Evolutionary conservation across 805 yeast species (phyloP).

Genomic region (Wickerhamia fluorescens): DNA sequence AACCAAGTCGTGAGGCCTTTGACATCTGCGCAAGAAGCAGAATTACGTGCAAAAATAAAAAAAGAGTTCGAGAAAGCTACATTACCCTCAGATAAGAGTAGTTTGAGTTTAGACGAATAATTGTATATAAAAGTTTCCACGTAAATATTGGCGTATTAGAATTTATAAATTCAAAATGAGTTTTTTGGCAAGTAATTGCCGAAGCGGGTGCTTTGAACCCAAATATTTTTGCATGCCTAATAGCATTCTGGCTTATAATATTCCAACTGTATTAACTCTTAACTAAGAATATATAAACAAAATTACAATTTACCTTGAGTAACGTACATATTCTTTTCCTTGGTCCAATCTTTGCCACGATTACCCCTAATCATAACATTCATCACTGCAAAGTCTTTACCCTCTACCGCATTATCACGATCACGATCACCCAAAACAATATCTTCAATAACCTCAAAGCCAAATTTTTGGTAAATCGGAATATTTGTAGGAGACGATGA

Average conservation of each 20-base stretch:
- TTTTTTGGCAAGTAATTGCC: no score
- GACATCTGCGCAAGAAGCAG: conserved; percentile 55
- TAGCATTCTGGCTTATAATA: no score
- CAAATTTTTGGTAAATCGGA: conserved; percentile 48
- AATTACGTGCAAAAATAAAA: conserved; percentile 43
- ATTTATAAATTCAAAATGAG: neutral
- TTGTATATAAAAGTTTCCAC: conserved; percentile 1
- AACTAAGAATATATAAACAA: conserved; percentile 1
- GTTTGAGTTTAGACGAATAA: conserved; percentile 36
- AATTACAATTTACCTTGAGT: conserved; percentile 4
- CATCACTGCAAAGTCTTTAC: conserved; percentile 35
- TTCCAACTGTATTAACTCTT: no score
- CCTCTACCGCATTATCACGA: conserved; percentile 21
- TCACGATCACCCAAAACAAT: conserved; percentile 35
- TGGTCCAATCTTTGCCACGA: conserved; percentile 29
- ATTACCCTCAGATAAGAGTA: conserved; percentile 54
- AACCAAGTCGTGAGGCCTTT: conserved; percentile 69
- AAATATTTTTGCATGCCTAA: no score
- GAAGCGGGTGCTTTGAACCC: no score
- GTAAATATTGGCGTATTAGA: no score
- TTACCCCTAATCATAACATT: conserved; percentile 37
- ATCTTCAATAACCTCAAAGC: conserved; percentile 42
- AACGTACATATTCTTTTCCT: conserved; percentile 7
- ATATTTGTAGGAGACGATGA: conserved; percentile 36
- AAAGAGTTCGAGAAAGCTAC: conserved; percentile 45